Conservation (phyloP, 306 rosid genomes). For the Glycine tomentella region DNA sequence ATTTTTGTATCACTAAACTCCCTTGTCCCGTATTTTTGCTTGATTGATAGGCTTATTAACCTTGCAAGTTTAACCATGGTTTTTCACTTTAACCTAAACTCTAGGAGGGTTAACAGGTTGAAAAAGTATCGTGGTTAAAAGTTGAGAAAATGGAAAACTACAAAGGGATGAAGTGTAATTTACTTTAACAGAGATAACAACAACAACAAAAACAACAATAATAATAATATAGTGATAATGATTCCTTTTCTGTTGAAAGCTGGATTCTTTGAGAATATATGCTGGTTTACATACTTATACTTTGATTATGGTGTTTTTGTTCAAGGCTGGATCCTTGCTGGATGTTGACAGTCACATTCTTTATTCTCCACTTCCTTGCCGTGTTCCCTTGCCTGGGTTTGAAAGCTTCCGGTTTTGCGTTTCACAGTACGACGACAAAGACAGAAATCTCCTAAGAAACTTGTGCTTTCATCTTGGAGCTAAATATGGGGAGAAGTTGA, state of each 20-base stretch:
- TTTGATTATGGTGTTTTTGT: slow-evolving; percentile 41
- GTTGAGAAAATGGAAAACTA: background rate
- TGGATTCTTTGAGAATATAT: slow-evolving; percentile 38
- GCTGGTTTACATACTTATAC: slow-evolving; percentile 34
- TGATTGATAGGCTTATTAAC: too few species aligned
- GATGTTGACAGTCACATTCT: slow-evolving; percentile 81
- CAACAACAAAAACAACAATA: background rate
- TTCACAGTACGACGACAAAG: slow-evolving; percentile 91
- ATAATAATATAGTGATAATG: background rate
- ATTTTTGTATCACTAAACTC: too few species aligned
- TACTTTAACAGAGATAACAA: background rate
- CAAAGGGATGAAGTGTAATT: background rate
- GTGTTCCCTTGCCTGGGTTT: slow-evolving; percentile 83
- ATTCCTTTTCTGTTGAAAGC: slow-evolving; percentile 26
- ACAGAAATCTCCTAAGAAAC: slow-evolving; percentile 76
- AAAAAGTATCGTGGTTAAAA: background rate
- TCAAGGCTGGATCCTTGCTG: slow-evolving; percentile 84
- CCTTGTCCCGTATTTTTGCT: too few species aligned
- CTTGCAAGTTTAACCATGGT: too few species aligned
- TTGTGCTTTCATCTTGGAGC: slow-evolving; percentile 93
- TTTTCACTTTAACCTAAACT: background rate
- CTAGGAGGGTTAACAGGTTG: background rate
- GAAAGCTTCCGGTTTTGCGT: slow-evolving; percentile 84
- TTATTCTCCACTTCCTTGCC: slow-evolving; percentile 93
- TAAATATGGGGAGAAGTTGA: slow-evolving; percentile 72